Percentiles rank a stretch among this genome's conserved stretches.
These are phyloP conservation scores for Lactarius sanguifluus DNA, from an alignment of 768 basidiomycete genomes.

Conservation along the genomic window DNA sequence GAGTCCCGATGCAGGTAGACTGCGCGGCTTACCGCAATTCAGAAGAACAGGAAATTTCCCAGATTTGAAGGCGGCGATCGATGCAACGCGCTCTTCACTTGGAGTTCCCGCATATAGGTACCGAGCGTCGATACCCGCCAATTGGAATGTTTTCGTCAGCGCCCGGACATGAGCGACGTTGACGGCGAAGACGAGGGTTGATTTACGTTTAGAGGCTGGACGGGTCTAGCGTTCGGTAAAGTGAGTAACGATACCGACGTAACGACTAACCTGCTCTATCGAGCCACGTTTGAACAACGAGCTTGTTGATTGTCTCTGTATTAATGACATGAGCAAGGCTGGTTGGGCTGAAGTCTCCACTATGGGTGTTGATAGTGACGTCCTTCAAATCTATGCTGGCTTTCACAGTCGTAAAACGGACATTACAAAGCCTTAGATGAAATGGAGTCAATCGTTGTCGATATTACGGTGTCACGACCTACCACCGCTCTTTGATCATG, in stretches of 20 bases:
- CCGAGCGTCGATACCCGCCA: slow-evolving; percentile 80
- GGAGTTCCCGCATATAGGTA: slow-evolving; percentile 74
- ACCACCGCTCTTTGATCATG: slow-evolving; percentile 95
- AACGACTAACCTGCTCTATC: slow-evolving; percentile 70
- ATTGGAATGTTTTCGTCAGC: slow-evolving; percentile 70
- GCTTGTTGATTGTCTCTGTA: slow-evolving; percentile 68
- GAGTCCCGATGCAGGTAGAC: slow-evolving; percentile 7
- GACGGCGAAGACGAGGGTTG: slow-evolving; percentile 92
- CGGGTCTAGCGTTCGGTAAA: slow-evolving; percentile 12
- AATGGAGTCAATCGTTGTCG: slow-evolving; percentile 1
- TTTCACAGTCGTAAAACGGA: slow-evolving; percentile 81
- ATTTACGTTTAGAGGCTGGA: slow-evolving; percentile 59
- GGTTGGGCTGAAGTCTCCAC: slow-evolving; percentile 80
- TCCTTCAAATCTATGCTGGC: slow-evolving; percentile 67
- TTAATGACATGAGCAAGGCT: slow-evolving; percentile 83
- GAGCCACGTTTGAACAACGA: slow-evolving; percentile 82
- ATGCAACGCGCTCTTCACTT: slow-evolving; percentile 54
- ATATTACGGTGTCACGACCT: slow-evolving; percentile 17
- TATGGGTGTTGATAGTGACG: slow-evolving; percentile 62
- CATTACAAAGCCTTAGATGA: slow-evolving; percentile 69
- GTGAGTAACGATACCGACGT: not conserved
- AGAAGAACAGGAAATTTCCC: slow-evolving; percentile 82
- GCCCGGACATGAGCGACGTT: slow-evolving; percentile 76
- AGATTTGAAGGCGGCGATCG: slow-evolving; percentile 65
- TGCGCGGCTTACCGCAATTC: slow-evolving; percentile 67